A percentile compares a stretch with the other conserved stretches of the same genome.
Conservation (phyloP, 2,329 filamentous ascomycete species). For the Sporothrix globosa region DNA sequence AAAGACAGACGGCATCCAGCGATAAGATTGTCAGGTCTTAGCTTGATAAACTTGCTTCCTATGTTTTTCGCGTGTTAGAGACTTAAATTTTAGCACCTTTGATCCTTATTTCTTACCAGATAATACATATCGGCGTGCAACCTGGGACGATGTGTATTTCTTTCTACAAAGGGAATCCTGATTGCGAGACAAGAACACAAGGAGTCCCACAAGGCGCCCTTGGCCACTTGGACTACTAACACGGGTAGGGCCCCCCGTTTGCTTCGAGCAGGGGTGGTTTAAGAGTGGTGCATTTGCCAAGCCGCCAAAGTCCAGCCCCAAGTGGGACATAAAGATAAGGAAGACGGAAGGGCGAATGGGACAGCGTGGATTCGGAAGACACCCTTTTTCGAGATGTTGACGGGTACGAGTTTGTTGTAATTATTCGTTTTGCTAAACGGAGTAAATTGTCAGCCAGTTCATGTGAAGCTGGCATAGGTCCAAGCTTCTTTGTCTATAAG, state of each 20-base stretch:
- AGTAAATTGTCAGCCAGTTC: conserved; percentile 2
- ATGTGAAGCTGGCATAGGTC: not conserved
- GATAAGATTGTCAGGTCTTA: conserved; percentile 21
- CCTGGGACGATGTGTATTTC: conserved; percentile 30
- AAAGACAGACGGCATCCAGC: conserved; percentile 2
- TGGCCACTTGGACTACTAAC: conserved; percentile 15
- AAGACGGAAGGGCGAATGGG: conserved; percentile 31
- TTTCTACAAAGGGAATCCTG: conserved; percentile 29
- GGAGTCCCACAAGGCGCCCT: conserved; percentile 3
- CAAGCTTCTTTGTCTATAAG: conserved; percentile 12
- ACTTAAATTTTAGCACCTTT: not conserved
- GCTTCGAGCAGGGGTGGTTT: not conserved
- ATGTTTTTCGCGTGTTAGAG: not conserved
- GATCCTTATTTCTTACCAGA: conserved; percentile 18
- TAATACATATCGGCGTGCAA: conserved; percentile 24
- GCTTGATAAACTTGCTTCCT: not conserved
- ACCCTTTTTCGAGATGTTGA: not conserved
- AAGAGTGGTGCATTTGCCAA: conserved; percentile 32
- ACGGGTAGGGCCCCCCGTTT: conserved; percentile 20
- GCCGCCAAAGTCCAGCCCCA: conserved; percentile 32
- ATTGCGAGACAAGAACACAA: conserved; percentile 15
- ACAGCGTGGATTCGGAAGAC: conserved; percentile 28
- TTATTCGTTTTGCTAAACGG: too few species aligned
- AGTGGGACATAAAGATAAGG: conserved; percentile 36
- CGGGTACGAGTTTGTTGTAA: not conserved